A percentile compares a stretch with the other conserved stretches of the same genome.
Conservation (phyloP, 2,329 filamentous ascomycete species). For the Gnomoniopsis sp. region DNA sequence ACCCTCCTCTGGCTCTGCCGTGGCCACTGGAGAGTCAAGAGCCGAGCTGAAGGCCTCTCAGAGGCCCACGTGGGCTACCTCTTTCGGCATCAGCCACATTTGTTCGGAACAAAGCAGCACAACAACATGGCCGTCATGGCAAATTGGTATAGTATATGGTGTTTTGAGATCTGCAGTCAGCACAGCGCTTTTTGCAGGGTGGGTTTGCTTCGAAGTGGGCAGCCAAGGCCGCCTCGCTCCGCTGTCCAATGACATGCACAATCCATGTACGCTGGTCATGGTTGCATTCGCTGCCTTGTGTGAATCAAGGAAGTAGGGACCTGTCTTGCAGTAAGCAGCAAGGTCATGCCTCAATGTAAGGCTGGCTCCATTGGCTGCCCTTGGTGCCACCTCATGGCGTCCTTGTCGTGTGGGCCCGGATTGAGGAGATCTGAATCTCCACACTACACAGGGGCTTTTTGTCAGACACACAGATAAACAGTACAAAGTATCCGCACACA, state of each 20-base stretch:
- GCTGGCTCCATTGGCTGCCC: neutral
- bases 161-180: constrained; percentile 10
- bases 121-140: neutral
- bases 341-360: neutral
- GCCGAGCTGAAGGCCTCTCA: neutral
- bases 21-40: neutral
- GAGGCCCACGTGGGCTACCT: neutral
- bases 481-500: neutral
- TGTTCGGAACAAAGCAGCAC: neutral
- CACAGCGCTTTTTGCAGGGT: neutral
- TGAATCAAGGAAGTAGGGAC: neutral
- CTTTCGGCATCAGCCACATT: neutral
- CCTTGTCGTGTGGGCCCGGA: neutral
- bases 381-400: constrained; percentile 10
- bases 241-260: neutral
- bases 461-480: neutral
- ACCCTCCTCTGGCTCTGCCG: neutral
- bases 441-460: neutral
- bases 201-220: neutral
- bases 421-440: neutral
- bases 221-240: neutral
- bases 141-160: neutral
- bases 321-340: neutral
- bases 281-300: too few relatives aligned
- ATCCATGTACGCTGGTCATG: too few relatives aligned